Conservation (phyloP, 202 grass and related monocot species). For the Setaria viridis region DNA sequence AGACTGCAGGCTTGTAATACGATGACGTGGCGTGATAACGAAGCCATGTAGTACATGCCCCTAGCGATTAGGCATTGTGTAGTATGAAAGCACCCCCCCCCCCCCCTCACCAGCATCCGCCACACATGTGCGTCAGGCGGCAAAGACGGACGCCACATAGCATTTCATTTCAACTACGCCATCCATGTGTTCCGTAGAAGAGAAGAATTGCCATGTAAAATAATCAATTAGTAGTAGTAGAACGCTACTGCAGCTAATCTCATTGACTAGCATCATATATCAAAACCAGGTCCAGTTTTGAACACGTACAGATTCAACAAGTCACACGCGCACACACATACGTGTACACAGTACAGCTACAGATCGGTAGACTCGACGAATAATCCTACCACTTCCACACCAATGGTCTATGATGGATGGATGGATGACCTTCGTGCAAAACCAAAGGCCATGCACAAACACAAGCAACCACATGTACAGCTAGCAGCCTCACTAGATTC, state of each 20-base stretch:
- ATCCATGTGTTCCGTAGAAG: background rate
- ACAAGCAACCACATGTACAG: background rate
- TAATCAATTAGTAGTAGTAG: background rate
- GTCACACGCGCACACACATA: background rate
- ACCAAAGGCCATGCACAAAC: constrained; percentile 12
- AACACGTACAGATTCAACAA: constrained; percentile 1
- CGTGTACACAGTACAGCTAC: constrained; percentile 27
- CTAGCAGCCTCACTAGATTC: background rate
- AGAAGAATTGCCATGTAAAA: background rate
- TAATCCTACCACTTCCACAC: background rate
- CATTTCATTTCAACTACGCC: background rate
- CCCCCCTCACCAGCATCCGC: background rate
- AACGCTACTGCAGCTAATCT: background rate
- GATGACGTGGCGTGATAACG: background rate
- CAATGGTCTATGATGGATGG: background rate
- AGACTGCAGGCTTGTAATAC: background rate
- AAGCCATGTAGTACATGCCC: background rate
- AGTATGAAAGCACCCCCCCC: background rate
- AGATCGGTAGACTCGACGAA: background rate
- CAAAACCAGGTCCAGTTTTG: background rate
- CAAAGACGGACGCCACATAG: background rate
- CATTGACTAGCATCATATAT: background rate
- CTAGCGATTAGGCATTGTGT: background rate
- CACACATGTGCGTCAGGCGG: background rate
- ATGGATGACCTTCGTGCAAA: constrained; percentile 18